phyloP scores from a whole-genome alignment of 164 flowering plant genomes.

The Magnolia kwangsiensis region DNA sequence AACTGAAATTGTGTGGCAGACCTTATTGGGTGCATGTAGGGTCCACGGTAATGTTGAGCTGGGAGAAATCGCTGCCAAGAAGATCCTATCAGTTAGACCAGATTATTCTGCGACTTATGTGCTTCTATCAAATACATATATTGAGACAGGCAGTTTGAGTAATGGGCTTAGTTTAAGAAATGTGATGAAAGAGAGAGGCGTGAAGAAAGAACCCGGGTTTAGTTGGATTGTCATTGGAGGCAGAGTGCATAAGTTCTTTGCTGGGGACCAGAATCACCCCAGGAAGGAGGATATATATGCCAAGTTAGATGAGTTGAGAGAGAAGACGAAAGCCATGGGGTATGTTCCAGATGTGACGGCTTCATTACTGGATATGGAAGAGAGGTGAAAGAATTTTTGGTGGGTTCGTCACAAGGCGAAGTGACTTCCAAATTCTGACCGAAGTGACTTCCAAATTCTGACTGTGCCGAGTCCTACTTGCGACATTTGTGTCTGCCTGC shows the following conservation, averaged over 20 bases:
- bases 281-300: constrained; percentile 39
- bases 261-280: constrained; percentile 49
- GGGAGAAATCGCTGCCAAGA: constrained; percentile 53
- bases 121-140: constrained; percentile 51
- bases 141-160: constrained; percentile 33
- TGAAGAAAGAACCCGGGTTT: constrained; percentile 59
- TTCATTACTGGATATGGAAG: constrained; percentile 15
- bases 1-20: constrained; percentile 56
- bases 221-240: constrained; percentile 59
- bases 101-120: constrained; percentile 49
- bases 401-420: neutral
- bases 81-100: constrained; percentile 43
- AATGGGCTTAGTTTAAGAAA: constrained; percentile 41
- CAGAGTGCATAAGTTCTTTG: constrained; percentile 45
- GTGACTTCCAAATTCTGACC: neutral
- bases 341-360: constrained; percentile 17
- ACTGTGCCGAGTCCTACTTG: too few species aligned
- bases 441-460: neutral
- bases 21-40: constrained; percentile 54
- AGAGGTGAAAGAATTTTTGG: neutral
- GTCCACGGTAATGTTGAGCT: constrained; percentile 49
- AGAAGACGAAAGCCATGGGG: constrained; percentile 15
- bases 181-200: constrained; percentile 47
- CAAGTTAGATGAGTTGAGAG: constrained; percentile 17
- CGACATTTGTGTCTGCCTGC: too few species aligned